Evolutionary conservation across 176 grass and related monocot genomes (phyloP), one percentile per base, ranked within the genome.

Genomic region (Oryza meridionalis): DNA sequence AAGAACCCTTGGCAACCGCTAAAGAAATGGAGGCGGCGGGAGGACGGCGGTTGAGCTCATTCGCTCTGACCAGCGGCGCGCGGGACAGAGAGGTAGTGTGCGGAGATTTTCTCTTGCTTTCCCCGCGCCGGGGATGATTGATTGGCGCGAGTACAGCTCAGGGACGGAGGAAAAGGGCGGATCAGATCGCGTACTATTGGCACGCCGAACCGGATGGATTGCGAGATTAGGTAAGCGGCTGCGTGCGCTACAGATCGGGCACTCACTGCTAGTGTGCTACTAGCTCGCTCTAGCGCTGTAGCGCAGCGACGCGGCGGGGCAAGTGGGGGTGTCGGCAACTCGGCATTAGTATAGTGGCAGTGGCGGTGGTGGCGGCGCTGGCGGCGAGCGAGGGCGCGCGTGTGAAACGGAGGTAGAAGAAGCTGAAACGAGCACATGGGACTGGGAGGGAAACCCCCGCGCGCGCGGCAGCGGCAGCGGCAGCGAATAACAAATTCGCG

Each of bases 141-240:
- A 73, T 66, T 67, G 38, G 47, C 45, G 42, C 45, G 0, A 40
- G 82, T 65, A 85, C 82, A 90, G 83, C 83, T 86, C 82, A 85
- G 40, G 70, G 22, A 9, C 4, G 22, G 38, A 43, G 35, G 59
- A 84, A 84, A 40, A 49, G 3, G 9, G 27, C 79, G 83, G 78
- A 90, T 86, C 88, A 73, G 84, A 90, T 82, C 79, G 84, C 80
- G 83, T 90, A 72, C 78, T 38, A 10, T 8, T 62, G n/a, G 58
- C 58, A 58, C 58, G n/a, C 21, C 58, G n/a, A 62, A 27, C 11
- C 17, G 2, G 33, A 4, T 31, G 16, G 47, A 16, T 58, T 11
- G 55, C 16, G 10, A 29, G 65, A 65, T 76, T 76, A 70, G 71
- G 82, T 16, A 24, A 58, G 69, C 17, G 40, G 40, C 55, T 13